Evolutionary conservation across 2,329 filamentous ascomycete species (phyloP).

Genomic region (Elsinoe arachidis): DNA sequence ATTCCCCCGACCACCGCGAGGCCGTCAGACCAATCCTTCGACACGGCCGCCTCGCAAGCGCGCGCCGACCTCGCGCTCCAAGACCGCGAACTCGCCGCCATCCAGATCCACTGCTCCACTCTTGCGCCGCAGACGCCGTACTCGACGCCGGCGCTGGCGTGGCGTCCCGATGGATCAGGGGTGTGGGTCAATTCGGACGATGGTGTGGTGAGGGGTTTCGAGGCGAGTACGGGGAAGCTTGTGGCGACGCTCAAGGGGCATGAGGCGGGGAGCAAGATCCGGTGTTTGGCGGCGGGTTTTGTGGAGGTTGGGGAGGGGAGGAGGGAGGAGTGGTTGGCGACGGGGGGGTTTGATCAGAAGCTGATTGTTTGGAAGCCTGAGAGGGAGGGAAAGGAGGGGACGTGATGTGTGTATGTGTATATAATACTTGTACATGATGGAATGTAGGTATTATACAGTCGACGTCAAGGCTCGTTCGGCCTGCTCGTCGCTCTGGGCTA

Average conservation of each 20-base stretch:
- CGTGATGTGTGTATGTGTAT: neutral
- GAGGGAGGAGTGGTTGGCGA: constrained; percentile 49
- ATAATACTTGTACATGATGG: neutral
- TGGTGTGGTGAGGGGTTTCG: constrained; percentile 52
- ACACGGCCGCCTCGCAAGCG: constrained; percentile 38
- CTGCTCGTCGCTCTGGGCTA: neutral
- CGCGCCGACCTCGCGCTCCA: constrained; percentile 43
- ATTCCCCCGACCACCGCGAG: constrained; percentile 34
- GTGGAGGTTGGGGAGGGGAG: constrained; percentile 25
- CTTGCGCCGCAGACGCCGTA: constrained; percentile 57
- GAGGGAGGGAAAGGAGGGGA: neutral
- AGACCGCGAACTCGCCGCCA: constrained; percentile 51
- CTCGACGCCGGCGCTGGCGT: constrained; percentile 52
- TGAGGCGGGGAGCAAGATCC: constrained; percentile 49
- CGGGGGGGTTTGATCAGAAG: constrained; percentile 56
- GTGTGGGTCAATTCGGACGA: constrained; percentile 60
- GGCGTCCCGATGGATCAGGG: constrained; percentile 53
- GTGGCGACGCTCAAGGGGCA: constrained; percentile 45
- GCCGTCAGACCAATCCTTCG: constrained; percentile 2
- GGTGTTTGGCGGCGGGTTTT: constrained; percentile 49
- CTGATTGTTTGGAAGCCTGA: constrained; percentile 47
- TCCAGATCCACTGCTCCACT: constrained; percentile 51
- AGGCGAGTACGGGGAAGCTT: constrained; percentile 50
- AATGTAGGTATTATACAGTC: neutral
- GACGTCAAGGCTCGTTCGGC: neutral